These are phyloP conservation scores for Mercurialis annua DNA, from an alignment of 345 rosid genomes.

Conservation along the genomic window DNA sequence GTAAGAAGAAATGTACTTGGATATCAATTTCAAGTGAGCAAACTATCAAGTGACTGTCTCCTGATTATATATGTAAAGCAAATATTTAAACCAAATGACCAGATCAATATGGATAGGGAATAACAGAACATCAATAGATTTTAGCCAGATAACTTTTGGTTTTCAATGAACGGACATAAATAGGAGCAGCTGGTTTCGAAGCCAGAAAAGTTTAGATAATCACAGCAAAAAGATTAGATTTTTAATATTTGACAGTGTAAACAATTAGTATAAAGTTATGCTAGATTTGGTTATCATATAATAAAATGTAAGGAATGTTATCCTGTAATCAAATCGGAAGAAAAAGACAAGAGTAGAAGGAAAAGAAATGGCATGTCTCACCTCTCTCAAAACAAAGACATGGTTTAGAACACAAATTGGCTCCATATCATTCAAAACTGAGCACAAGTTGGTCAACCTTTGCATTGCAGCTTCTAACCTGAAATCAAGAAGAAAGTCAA, in stretches of 20 bases:
- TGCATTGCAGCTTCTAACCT: slow-evolving; percentile 99
- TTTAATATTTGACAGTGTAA: not conserved
- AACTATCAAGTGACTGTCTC: not conserved
- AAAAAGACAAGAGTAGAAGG: slow-evolving; percentile 1
- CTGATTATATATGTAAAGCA: not conserved
- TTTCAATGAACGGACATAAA: too few relatives aligned
- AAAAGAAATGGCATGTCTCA: slow-evolving; percentile 29
- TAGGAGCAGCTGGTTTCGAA: not conserved
- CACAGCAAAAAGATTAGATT: not conserved
- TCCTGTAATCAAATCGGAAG: not conserved
- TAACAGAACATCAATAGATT: not conserved
- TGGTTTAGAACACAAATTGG: slow-evolving; percentile 98
- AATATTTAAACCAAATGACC: not conserved
- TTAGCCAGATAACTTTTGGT: not conserved
- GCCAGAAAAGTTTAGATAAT: not conserved
- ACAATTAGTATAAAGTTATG: not conserved
- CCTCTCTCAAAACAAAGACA: slow-evolving; percentile 97
- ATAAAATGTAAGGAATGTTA: not conserved
- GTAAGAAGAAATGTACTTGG: not conserved
- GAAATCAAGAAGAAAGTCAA: slow-evolving; percentile 28
- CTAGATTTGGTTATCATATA: slow-evolving; percentile 2
- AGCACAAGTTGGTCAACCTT: slow-evolving; percentile 89
- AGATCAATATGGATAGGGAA: not conserved
- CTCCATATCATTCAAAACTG: slow-evolving; percentile 97
- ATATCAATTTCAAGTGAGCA: not conserved